Evolutionary conservation across 495 filamentous ascomycete species (phyloP).

Genomic region (Pseudevernia furfuracea): DNA sequence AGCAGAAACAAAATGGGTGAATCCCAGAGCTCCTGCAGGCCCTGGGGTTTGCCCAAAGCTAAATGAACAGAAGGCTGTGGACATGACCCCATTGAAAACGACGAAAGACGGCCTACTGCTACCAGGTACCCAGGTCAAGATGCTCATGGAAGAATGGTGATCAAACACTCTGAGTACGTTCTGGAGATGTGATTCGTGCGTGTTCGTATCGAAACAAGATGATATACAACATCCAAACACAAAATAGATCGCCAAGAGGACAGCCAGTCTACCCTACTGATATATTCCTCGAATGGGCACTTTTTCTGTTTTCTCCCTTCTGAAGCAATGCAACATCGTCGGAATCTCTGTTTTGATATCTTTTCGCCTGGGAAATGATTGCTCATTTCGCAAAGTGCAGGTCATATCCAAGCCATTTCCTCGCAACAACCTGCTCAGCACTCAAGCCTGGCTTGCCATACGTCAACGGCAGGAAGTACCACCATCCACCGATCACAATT

Average conservation of each 20-base stretch:
- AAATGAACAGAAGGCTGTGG: not conserved
- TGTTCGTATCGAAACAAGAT: not conserved
- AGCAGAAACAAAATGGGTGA: not conserved
- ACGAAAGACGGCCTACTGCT: not conserved
- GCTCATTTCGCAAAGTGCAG: slow-evolving; percentile 94
- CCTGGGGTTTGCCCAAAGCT: not conserved
- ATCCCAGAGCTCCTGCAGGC: not conserved
- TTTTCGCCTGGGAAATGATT: not conserved
- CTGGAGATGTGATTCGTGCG: not conserved
- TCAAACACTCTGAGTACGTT: not conserved
- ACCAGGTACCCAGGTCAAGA: not conserved
- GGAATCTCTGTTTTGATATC: no score
- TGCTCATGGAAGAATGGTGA: not conserved
- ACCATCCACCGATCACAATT: slow-evolving; percentile 68
- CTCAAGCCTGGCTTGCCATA: slow-evolving; percentile 91
- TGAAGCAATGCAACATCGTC: not conserved
- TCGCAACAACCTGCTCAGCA: slow-evolving; percentile 67
- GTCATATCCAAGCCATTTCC: slow-evolving; percentile 96
- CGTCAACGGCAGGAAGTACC: slow-evolving; percentile 88
- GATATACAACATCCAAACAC: not conserved
- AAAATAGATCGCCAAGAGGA: not conserved
- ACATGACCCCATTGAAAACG: not conserved
- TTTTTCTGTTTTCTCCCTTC: not conserved
- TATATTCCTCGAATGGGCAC: not conserved
- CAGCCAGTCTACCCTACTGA: not conserved